Evolutionary conservation across 108 stramenopile species (phyloP).

Genomic region (Mediolabrus comicus): DNA sequence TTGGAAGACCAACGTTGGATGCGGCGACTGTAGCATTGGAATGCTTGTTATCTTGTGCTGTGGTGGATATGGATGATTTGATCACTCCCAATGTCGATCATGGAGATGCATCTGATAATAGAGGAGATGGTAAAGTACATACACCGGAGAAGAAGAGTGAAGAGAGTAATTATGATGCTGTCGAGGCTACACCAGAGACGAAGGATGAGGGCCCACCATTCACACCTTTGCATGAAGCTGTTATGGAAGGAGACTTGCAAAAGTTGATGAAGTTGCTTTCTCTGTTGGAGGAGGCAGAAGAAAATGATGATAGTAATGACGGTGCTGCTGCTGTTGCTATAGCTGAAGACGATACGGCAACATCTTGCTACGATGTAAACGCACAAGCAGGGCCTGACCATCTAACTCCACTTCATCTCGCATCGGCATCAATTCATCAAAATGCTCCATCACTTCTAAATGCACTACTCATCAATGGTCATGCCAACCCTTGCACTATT

Average conservation of each 20-base stretch:
- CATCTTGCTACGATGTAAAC: constrained; percentile 29
- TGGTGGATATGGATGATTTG: constrained; percentile 14
- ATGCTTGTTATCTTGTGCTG: constrained; percentile 25
- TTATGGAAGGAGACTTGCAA: constrained; percentile 57
- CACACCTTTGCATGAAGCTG: constrained; percentile 64
- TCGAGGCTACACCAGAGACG: background rate
- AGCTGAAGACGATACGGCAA: background rate
- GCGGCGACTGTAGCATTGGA: constrained; percentile 39
- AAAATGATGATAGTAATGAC: constrained; percentile 14
- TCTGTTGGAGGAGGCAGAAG: constrained; percentile 19
- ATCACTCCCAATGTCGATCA: background rate
- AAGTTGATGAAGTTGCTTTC: constrained; percentile 44
- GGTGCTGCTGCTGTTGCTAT: constrained; percentile 24
- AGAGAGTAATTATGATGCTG: background rate
- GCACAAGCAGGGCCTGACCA: constrained; percentile 32
- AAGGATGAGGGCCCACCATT: constrained; percentile 37
- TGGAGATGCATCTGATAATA: background rate
- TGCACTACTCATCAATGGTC: constrained; percentile 60
- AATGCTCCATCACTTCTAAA: constrained; percentile 19
- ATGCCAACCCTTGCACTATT: constrained; percentile 69
- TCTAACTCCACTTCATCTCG: constrained; percentile 46
- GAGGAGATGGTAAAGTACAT: background rate
- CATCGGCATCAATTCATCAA: constrained; percentile 27
- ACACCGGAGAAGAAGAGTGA: background rate
- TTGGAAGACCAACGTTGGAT: constrained; percentile 72